Evolutionary conservation across 305 asterid genomes (phyloP).

Genomic region (Fraxinus paxiana): DNA sequence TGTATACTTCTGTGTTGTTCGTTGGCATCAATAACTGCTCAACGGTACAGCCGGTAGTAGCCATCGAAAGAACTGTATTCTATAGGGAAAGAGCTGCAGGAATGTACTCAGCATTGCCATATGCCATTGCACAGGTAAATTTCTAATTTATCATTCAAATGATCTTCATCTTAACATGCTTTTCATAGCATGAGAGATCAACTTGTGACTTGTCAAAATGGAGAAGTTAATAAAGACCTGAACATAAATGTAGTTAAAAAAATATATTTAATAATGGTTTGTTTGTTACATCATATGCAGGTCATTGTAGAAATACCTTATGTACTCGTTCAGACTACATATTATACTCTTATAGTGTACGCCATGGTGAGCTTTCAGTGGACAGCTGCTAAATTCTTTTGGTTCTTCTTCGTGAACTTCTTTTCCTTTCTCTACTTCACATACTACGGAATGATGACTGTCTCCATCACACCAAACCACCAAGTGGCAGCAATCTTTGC

Average conservation of each 20-base stretch:
- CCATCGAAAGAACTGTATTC: slow-evolving; percentile 57
- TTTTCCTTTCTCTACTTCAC: slow-evolving; percentile 70
- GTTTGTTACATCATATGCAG: slow-evolving; percentile 26
- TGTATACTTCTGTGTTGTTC: slow-evolving; percentile 53
- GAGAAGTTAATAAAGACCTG: neutral
- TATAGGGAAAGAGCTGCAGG: slow-evolving; percentile 70
- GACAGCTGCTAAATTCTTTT: slow-evolving; percentile 58
- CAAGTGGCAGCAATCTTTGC: slow-evolving; percentile 63
- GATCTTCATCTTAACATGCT: neutral
- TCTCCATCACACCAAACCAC: slow-evolving; percentile 66
- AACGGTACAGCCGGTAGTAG: slow-evolving; percentile 57
- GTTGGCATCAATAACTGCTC: slow-evolving; percentile 59
- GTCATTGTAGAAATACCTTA: slow-evolving; percentile 60
- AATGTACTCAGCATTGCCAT: slow-evolving; percentile 63
- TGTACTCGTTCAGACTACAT: slow-evolving; percentile 49
- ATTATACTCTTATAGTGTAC: slow-evolving; percentile 54
- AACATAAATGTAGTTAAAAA: neutral
- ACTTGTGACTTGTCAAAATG: neutral
- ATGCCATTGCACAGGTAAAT: slow-evolving; percentile 65
- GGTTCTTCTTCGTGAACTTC: slow-evolving; percentile 68
- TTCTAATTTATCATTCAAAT: neutral
- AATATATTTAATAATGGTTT: neutral
- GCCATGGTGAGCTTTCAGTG: slow-evolving; percentile 68
- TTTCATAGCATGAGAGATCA: neutral
- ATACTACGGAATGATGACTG: slow-evolving; percentile 78